Evolutionary conservation across 495 filamentous ascomycete species (phyloP), one percentile per base, ranked within the genome.

Genomic region (Clavariopsis aquatica): DNA sequence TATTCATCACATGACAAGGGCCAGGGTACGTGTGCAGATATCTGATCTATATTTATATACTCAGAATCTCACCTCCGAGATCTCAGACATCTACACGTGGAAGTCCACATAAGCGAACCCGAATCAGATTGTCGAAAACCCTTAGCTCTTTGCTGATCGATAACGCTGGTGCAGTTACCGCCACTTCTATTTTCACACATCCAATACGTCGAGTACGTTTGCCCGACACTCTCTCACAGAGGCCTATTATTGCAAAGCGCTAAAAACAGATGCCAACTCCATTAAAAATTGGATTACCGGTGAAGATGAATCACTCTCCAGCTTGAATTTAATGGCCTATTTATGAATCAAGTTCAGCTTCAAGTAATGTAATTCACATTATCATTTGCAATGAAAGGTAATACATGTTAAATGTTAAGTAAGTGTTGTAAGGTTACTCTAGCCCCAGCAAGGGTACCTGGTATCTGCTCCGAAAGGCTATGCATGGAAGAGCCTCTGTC

Each of bases 1-100:
- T n/a, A n/a, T n/a, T n/a, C n/a, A n/a, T n/a, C n/a, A n/a, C n/a
- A n/a, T n/a, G n/a, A n/a, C n/a, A n/a, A n/a, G n/a, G n/a, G n/a
- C n/a, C n/a, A n/a, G n/a, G n/a, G n/a, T n/a, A n/a, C n/a, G n/a
- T n/a, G 31, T 6, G 31, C 31, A 6, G 6, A 6, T 6, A 13
- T 36, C 31, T 36, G 13, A 6, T 36, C 38, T 43, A 43, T 43
- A 10, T 43, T 43, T 43, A n/a, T n/a, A n/a, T n/a, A n/a, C n/a
- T n/a, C 31, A 36, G 31, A 13, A 36, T 36, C 13, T 13, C 31
- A 13, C 13, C 31, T 7, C 17, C 19, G 7, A 51, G 26, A 51
- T 51, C 52, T 17, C 38, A 56, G 52, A 56, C 52, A 56, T 20
- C 31, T 27, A 22, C 52, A 56, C 52, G 29, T 56, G 52, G 29